Conservation (phyloP, 129 eudicot genomes). For the Ambrosia artemisiifolia region DNA sequence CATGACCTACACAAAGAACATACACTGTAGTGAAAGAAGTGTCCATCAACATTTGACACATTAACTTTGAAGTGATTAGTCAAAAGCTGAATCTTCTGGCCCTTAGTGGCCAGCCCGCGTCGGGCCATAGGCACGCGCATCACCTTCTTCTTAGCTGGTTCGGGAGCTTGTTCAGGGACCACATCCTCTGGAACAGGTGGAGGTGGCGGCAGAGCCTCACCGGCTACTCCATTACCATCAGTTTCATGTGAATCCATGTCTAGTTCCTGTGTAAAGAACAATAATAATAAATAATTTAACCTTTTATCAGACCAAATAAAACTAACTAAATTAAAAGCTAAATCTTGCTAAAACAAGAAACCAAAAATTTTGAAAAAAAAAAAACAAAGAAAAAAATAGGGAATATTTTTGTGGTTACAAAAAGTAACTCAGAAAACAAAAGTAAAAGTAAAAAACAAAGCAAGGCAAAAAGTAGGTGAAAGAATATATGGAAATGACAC, state of each 20-base stretch:
- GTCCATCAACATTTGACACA: constrained; percentile 61
- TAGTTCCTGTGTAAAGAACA: constrained; percentile 19
- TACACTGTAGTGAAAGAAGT: constrained; percentile 92
- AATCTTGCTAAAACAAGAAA: not conserved
- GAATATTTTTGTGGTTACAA: not conserved
- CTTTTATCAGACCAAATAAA: not conserved
- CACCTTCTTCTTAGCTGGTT: constrained; percentile 45
- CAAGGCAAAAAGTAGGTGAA: not conserved
- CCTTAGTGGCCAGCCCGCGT: constrained; percentile 66
- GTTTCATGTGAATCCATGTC: constrained; percentile 46
- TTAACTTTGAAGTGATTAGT: constrained; percentile 85
- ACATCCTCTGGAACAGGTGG: constrained; percentile 71
- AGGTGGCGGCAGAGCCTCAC: constrained; percentile 76
- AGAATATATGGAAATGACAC: constrained; percentile 1
- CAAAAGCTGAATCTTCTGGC: constrained; percentile 49
- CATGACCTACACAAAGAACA: constrained; percentile 13
- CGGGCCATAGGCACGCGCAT: constrained; percentile 68
- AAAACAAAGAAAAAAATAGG: not conserved
- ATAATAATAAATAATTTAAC: not conserved
- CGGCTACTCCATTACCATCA: constrained; percentile 44
- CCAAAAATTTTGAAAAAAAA: not conserved
- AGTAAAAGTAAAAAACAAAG: not conserved
- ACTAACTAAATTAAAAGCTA: not conserved
- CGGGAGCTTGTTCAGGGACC: constrained; percentile 44
- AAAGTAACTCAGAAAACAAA: not conserved